Evolutionary conservation across 352 stramenopile species (phyloP).

Genomic region (Phytopythium aichiense): DNA sequence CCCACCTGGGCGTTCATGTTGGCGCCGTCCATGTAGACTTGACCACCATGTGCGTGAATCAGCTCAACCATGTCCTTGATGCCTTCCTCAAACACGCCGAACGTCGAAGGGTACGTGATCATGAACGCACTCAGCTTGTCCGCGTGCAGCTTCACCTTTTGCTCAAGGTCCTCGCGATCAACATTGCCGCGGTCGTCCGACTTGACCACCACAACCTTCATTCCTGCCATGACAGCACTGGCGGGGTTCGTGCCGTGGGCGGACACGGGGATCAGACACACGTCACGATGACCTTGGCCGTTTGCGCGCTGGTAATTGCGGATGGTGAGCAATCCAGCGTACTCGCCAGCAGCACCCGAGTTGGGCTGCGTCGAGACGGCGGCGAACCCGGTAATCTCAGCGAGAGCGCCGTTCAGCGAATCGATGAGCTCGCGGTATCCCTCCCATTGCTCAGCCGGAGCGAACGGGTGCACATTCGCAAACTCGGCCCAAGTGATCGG

Average conservation of each 20-base stretch:
- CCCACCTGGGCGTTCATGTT: slow-evolving; percentile 99
- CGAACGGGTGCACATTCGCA: slow-evolving; percentile 98
- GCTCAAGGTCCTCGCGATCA: slow-evolving; percentile 92
- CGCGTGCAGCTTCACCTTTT: slow-evolving; percentile 95
- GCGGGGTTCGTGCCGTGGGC: slow-evolving; percentile 98
- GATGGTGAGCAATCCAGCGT: slow-evolving; percentile 96
- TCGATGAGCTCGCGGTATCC: slow-evolving; percentile 98
- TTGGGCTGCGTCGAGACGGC: slow-evolving; percentile 98
- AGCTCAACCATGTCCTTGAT: slow-evolving; percentile 96
- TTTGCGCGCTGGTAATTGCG: slow-evolving; percentile 93
- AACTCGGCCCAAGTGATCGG: slow-evolving; percentile 97
- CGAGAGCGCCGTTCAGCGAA: slow-evolving; percentile 93
- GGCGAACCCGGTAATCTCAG: slow-evolving; percentile 98
- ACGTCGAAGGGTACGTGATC: slow-evolving; percentile 99
- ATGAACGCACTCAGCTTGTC: slow-evolving; percentile 97
- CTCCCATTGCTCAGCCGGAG: slow-evolving; percentile 90
- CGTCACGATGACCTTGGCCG: slow-evolving; percentile 93
- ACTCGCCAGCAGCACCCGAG: slow-evolving; percentile 97
- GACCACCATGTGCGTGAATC: slow-evolving; percentile 95
- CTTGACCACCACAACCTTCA: slow-evolving; percentile 97
- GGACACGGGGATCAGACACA: slow-evolving; percentile 98
- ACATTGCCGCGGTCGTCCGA: slow-evolving; percentile 96
- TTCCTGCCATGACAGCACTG: slow-evolving; percentile 97
- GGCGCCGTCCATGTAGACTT: slow-evolving; percentile 99
- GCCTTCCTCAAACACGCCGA: slow-evolving; percentile 98